Base-by-base conservation (phyloP, 768 basidiomycete species). In the Leccinum aurantiacum region DNA sequence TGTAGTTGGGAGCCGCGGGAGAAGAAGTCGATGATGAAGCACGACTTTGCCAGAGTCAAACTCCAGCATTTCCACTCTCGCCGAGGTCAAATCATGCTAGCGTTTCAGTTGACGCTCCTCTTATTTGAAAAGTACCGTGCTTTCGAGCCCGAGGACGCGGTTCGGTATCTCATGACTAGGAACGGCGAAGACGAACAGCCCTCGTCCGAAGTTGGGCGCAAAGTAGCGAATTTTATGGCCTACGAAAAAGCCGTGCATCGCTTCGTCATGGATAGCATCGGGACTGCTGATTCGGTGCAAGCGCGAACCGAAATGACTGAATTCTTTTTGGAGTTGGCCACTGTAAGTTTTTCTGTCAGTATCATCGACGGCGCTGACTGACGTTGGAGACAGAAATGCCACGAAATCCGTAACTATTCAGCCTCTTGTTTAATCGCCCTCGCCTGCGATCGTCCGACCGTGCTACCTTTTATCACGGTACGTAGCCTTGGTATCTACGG, bases 311-410 rank as follows among this genome's bases (percentile, higher is more conserved):
- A 67, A 48, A 60, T 78, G 22, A 64, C 80, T 1, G 73, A 72
- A 47, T 78, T 82, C 60, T 81, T 82, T 76, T 51, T 82, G 25
- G 79, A 82, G 55, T 61, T 82, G 50, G 78, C 82, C 22, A 71
- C 63, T 13, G 82, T 84, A 60, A 59, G 66, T 38, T 25, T 51
- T 27, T 53, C 19, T 51, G n/a, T n/a, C 48, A 31, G 52, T 27
- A 59, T 13, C 19, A 11, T 38, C 1, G 41, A n/a, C 10, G 7
- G 13, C 29, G 13, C 13, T n/a, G 19, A 22, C 44, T 70, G 51
- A 65, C 54, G 17, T 27, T 14, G 4, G 8, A 46, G 3, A 61
- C 57, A 84, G 83, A 69, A 74, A 56, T 83, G 80, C 51, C 69
- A 82, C 33, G 70, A 72, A 22, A 67, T 80, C 25, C 76, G 79